phyloP scores from a whole-genome alignment of 345 rosid genomes.

The Acer campestre region DNA sequence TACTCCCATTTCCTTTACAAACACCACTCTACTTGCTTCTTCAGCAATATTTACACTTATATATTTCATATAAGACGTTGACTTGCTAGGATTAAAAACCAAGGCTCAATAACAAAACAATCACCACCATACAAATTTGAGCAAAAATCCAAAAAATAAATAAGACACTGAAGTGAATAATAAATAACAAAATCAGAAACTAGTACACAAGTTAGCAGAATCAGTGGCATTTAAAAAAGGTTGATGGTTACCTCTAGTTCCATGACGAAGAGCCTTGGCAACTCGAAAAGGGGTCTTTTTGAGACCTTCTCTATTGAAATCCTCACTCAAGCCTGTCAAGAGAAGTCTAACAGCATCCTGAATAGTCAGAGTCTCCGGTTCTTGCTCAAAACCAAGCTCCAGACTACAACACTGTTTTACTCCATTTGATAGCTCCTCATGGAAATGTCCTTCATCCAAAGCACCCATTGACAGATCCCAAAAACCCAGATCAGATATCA shows the following conservation, averaged over 20 bases:
- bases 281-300: constrained; percentile 92
- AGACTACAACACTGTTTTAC: constrained; percentile 38
- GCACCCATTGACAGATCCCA: constrained; percentile 63
- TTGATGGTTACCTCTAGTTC: constrained; percentile 63
- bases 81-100: not conserved
- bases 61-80: too few species aligned
- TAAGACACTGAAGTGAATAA: not conserved
- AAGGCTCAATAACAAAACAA: not conserved
- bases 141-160: not conserved
- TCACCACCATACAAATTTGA: not conserved
- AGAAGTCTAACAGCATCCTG: constrained; percentile 81
- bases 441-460: constrained; percentile 69
- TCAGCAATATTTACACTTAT: too few species aligned
- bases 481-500: constrained; percentile 32
- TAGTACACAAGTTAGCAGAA: not conserved
- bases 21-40: too few species aligned
- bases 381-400: constrained; percentile 52
- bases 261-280: constrained; percentile 87
- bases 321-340: constrained; percentile 78
- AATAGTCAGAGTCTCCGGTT: constrained; percentile 70
- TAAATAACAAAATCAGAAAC: too few species aligned
- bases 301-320: constrained; percentile 82
- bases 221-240: not conserved
- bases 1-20: too few species aligned
- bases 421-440: constrained; percentile 58